phyloP scores from a whole-genome alignment of 345 rosid genomes.

The Noccaea caerulescens region DNA sequence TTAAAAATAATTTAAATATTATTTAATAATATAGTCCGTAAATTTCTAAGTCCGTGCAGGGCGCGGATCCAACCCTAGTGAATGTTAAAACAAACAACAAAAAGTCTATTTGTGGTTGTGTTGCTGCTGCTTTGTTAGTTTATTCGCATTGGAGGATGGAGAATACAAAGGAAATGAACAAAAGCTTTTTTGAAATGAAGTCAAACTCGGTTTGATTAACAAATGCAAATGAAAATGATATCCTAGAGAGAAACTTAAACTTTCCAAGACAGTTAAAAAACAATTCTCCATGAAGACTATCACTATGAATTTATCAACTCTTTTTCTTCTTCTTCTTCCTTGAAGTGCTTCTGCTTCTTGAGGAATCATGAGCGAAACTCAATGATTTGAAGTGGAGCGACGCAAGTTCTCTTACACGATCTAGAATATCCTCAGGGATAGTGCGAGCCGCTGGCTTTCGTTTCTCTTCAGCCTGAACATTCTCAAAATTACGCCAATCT shows the following conservation, averaged over 20 bases:
- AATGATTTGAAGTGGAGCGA: slow-evolving; percentile 46
- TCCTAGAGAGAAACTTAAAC: slow-evolving; percentile 5
- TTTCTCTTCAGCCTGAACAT: slow-evolving; percentile 57
- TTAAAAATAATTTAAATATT: no score
- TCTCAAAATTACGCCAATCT: slow-evolving; percentile 17
- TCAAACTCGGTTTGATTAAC: slow-evolving; percentile 18
- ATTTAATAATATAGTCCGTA: no score
- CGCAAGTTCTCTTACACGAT: slow-evolving; percentile 72
- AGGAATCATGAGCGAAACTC: slow-evolving; percentile 23
- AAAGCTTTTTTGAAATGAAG: slow-evolving; percentile 8
- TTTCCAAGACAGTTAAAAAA: slow-evolving; percentile 6
- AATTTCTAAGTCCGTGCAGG: no score
- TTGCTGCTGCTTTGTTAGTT: neutral
- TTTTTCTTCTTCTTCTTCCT: slow-evolving; percentile 37
- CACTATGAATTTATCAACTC: neutral
- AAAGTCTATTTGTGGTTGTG: neutral
- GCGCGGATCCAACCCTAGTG: no score
- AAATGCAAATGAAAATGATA: slow-evolving; percentile 8
- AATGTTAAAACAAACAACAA: neutral
- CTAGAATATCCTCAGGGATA: slow-evolving; percentile 62
- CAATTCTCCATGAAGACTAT: neutral
- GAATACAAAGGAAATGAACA: neutral
- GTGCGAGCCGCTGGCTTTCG: slow-evolving; percentile 47
- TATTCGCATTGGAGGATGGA: neutral
- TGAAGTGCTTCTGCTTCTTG: slow-evolving; percentile 44